Evolutionary conservation across 805 yeast species (phyloP), one percentile per base, ranked within the genome.

Genomic region (Kazachstania martiniae): DNA sequence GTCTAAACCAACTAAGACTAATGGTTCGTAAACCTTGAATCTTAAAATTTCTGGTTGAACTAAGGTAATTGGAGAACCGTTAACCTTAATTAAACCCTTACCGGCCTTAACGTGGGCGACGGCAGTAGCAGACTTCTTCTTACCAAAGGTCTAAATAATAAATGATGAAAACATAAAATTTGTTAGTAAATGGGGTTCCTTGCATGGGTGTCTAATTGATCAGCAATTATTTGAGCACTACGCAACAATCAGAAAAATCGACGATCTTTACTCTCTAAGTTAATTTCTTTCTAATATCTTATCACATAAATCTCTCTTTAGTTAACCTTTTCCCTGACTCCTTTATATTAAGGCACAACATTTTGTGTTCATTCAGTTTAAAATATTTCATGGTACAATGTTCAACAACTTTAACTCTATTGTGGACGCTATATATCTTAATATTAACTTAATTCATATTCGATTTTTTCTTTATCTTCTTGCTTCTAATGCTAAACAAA

Each of bases 101-200:
- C 98, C 98, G 72, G 91, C 87, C 77, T 86, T 86, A 61, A 89
- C 94, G 74, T 86, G 95, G 72, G 98, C 98, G 66, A 91, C 98
- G 65, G 98, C 98, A 62, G 98, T 91, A 63, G 98, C 98, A 66
- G 95, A 83, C 77, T 82, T 91, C 89, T 91, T 91, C 78, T 89
- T 91, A 74, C 98, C 98, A 74, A 91, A 91, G 70, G 97, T 91
- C 95, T 87, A 67, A 24, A 16, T 9, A 9, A 9, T 8, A 28
- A 8, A n/a, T 12, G 13, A 18, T 12, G n/a, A 36, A 27, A 24
- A 21, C 17, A 12, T 5, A 19, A 7, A 9, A 23, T 9, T 23
- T 32, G 45, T 40, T 42, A 39, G 42, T 39, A 37, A 33, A 32
- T 8, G 10, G 8, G 22, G 22, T 8, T 19, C 10, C n/a, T n/a